Conservation (phyloP, 1,284 basidiomycete genomes). For the Schizopora paradoxa region DNA sequence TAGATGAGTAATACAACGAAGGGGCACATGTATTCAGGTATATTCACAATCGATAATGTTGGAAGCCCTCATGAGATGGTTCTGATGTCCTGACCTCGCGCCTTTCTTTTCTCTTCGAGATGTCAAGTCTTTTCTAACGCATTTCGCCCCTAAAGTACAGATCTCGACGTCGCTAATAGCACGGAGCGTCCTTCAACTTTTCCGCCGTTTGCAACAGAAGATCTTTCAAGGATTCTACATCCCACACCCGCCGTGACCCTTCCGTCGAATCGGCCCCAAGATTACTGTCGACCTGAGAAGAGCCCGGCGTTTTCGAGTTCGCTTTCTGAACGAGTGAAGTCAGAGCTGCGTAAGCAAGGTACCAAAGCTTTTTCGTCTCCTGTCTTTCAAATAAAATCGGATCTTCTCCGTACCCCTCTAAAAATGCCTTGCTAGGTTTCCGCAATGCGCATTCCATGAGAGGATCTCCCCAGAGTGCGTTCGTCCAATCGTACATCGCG, state of each 20-base stretch:
- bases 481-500: constrained; percentile 36
- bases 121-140: too few relatives aligned
- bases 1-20: too few relatives aligned
- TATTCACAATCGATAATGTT: too few relatives aligned
- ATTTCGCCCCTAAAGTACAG: too few relatives aligned
- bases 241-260: constrained; percentile 5
- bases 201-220: constrained; percentile 34
- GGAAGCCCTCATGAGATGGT: too few relatives aligned
- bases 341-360: constrained; percentile 59
- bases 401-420: constrained; percentile 53
- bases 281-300: too few relatives aligned
- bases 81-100: too few relatives aligned
- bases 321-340: constrained; percentile 38
- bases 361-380: constrained; percentile 67
- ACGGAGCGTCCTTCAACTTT: constrained; percentile 43
- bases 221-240: constrained; percentile 39
- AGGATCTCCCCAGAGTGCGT: constrained; percentile 71
- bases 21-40: too few relatives aligned
- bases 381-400: constrained; percentile 52
- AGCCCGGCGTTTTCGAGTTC: constrained; percentile 20
- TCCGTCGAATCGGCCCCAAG: too few relatives aligned
- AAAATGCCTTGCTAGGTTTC: constrained; percentile 42
- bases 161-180: too few relatives aligned
- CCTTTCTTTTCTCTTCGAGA: too few relatives aligned
- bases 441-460: constrained; percentile 59